Evolutionary conservation across 2,329 filamentous ascomycete species (phyloP), one percentile per base, ranked within the genome.

Genomic region (Neopestalotiopsis clavispora): DNA sequence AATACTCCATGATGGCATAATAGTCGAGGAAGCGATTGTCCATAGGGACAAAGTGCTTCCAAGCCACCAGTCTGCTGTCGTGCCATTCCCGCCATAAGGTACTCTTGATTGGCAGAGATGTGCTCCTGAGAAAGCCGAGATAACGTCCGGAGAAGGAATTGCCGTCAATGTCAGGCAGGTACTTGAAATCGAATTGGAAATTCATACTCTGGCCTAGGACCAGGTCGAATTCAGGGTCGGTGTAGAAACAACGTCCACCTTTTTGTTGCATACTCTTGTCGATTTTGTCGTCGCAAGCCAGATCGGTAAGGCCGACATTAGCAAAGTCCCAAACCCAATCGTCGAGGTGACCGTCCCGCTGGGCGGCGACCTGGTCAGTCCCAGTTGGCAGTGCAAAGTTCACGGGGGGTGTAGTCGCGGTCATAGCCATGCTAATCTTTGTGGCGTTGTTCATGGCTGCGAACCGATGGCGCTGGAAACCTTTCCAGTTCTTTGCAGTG

Each of bases 71-170:
- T 2, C 93, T 85, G 59, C 86, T 87, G 77, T 95, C 92, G 75
- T 95, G 93, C 93, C 93, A 96, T 78, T 96, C 93, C 23, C 88
- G 86, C 80, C 91, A 96, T 28, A 95, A 83, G 0, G 93, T 94
- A 5, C 91, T 89, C 81, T 95, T 96, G 80, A 96, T 88, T 0
- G 91, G 91, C 9, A 95, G 78, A 17, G 88, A 90, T 2, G 89
- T 92, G 38, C 89, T 92, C 42, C 87, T 84, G 30, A 95, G 81
- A 77, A 95, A 94, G 0, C 87, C 89, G 4, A 90, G 85, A 75
- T 91, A 93, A 5, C 91, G 87, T 1, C 90, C 91, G 32, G 88
- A 91, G 75, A 92, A 92, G 1, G 86, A 89, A 80, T 92, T 90
- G 38, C 93, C 93, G 78, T 95, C 93, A 68, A 95, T 87, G 76